Evolutionary conservation across 2,329 filamentous ascomycete species (phyloP).

Genomic region (Diaporthe vexans): DNA sequence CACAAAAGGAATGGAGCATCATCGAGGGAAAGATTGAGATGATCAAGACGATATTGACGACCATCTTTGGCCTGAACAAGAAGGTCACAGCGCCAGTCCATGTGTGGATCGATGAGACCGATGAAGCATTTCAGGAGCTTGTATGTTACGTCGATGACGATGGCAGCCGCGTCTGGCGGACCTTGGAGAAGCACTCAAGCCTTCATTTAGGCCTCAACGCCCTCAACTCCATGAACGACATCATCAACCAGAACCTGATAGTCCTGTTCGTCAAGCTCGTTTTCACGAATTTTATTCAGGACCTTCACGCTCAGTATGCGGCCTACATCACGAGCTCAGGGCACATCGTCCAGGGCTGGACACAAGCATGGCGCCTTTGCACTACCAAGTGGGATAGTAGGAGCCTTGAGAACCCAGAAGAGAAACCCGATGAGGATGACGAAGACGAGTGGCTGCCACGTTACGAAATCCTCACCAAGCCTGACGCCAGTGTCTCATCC

Average conservation of each 20-base stretch:
- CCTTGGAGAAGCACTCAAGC: slow-evolving; percentile 13
- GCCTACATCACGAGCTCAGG: slow-evolving; percentile 30
- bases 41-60: background rate
- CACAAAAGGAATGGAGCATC: slow-evolving; percentile 5
- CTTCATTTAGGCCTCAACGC: slow-evolving; percentile 31
- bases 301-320: background rate
- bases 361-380: slow-evolving; percentile 34
- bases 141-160: slow-evolving; percentile 18
- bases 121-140: slow-evolving; percentile 26
- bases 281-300: background rate
- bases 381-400: slow-evolving; percentile 21
- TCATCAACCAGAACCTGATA: background rate
- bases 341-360: slow-evolving; percentile 34
- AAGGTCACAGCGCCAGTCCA: background rate
- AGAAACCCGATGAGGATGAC: slow-evolving; percentile 34
- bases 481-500: background rate
- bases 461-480: slow-evolving; percentile 20
- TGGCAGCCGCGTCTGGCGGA: slow-evolving; percentile 10
- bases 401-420: slow-evolving; percentile 11
- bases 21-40: background rate
- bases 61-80: background rate
- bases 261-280: background rate
- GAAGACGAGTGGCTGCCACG: slow-evolving; percentile 35
- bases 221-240: slow-evolving; percentile 16
- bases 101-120: slow-evolving; percentile 30